Evolutionary conservation across 208 protist genomes (phyloP).

Genomic region (Herpetomonas muscarum): DNA sequence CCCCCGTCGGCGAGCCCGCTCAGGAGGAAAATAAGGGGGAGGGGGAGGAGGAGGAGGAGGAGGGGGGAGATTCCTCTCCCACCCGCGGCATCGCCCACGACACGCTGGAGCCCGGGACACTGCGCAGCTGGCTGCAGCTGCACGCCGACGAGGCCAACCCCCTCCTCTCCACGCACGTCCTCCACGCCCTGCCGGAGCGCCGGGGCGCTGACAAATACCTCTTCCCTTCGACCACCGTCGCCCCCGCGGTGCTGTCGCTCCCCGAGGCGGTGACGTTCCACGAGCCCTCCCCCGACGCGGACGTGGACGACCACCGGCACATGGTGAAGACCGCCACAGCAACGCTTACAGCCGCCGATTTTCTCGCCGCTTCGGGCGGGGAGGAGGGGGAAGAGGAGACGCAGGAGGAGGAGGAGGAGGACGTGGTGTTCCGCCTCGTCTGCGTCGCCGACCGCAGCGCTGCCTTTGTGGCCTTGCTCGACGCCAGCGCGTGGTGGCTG

Average conservation of each 20-base stretch:
- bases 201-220: conserved; percentile 7
- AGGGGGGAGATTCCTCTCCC: too few relatives aligned
- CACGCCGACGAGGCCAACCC: not conserved
- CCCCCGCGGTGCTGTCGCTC: conserved; percentile 14
- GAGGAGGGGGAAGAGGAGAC: conserved; percentile 4
- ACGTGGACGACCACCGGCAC: conserved; percentile 12
- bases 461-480: too few relatives aligned
- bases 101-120: conserved; percentile 1
- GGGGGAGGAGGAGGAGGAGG: not conserved
- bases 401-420: too few relatives aligned
- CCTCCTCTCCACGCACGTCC: not conserved
- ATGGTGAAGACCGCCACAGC: conserved; percentile 10
- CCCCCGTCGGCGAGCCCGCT: not conserved
- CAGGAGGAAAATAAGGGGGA: not conserved
- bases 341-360: not conserved
- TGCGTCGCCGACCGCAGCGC: too few relatives aligned
- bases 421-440: conserved; percentile 30
- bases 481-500: conserved; percentile 46
- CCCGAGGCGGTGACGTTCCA: conserved; percentile 17
- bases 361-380: conserved; percentile 1
- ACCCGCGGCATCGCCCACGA: conserved; percentile 3
- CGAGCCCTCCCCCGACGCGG: not conserved
- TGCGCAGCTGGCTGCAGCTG: conserved; percentile 10
- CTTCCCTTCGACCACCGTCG: conserved; percentile 18
- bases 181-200: not conserved